Conservation (phyloP, 352 stramenopile species). For the Phytophthora brassicae region DNA sequence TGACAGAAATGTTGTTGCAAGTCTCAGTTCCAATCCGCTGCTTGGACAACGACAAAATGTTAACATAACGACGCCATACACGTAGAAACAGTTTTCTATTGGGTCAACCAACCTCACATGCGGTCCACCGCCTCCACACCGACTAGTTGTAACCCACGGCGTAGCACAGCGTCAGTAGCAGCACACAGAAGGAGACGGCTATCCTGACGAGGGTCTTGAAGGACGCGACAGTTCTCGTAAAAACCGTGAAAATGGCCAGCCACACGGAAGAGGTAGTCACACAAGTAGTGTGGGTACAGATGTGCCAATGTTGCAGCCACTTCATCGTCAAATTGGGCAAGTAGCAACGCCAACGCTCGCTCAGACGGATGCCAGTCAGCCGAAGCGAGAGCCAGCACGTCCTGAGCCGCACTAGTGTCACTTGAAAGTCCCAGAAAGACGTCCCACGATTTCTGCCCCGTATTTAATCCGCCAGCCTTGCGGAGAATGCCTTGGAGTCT, state of each 20-base stretch:
- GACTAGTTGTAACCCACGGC: slow-evolving; percentile 65
- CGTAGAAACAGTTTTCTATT: slow-evolving; percentile 23
- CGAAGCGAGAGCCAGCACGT: slow-evolving; percentile 47
- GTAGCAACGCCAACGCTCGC: slow-evolving; percentile 66
- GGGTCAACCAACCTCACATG: slow-evolving; percentile 66
- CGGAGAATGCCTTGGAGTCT: slow-evolving; percentile 75
- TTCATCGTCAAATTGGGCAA: slow-evolving; percentile 83
- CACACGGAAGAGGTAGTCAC: slow-evolving; percentile 84
- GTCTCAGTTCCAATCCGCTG: too few species aligned
- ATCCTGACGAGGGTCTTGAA: slow-evolving; percentile 63
- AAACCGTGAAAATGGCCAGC: slow-evolving; percentile 80
- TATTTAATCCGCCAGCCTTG: slow-evolving; percentile 40
- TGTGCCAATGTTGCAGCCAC: slow-evolving; percentile 52
- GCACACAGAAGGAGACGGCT: slow-evolving; percentile 73
- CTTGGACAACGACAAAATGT: not conserved
- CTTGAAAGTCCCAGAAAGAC: slow-evolving; percentile 34
- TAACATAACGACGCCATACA: not conserved
- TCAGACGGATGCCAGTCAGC: slow-evolving; percentile 67
- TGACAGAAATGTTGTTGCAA: not conserved
- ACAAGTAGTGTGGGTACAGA: slow-evolving; percentile 74
- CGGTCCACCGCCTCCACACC: slow-evolving; percentile 67
- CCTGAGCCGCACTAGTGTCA: slow-evolving; percentile 25
- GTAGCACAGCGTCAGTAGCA: slow-evolving; percentile 69
- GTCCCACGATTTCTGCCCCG: slow-evolving; percentile 20
- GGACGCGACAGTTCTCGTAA: slow-evolving; percentile 79